Base-by-base conservation (phyloP, 2,329 filamentous ascomycete genomes). In the Fusarium caatingaense region DNA sequence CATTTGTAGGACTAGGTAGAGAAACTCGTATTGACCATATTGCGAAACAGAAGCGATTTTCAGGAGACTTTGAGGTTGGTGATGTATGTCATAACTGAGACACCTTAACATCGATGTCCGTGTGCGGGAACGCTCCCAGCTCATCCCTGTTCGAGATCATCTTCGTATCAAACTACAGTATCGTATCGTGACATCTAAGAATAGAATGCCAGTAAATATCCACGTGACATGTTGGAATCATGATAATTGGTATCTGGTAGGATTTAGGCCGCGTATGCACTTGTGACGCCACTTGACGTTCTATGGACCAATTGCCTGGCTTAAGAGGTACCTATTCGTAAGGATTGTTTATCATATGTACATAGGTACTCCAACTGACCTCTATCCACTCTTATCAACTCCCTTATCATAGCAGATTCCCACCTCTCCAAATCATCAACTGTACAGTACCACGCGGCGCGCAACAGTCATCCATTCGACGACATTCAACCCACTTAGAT, bases 401-500 rank as follows among this genome's bases (percentile, higher is more conserved):
- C n/a, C 30, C 64, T 67, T 69, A 68, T 71, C 64, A 41, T 20
- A 54, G 34, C 18, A 37, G 34, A 37, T 37, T 11, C 32, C 32
- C 32, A 34, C 32, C 34, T 37, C 34, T 18, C 18, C 34, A 37
- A n/a, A 60, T 45, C 56, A 45, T 56, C 67, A 59, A 27, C 25
- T 53, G 40, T 48, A 54, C 34, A 37, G 34, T 37, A 37, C 64
- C 47, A 20, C 20, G 50, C 55, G 56, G 48, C 57, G 57, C 66
- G 60, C 56, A 57, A 54, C 55, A 62, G 69, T 71, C 57, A 72
- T 71, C 55, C 50, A 73, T 70, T 63, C 34, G 34, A 37, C 59
- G 62, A 66, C 54, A 53, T 60, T 44, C 58, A 61, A 60, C 55
- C 65, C 56, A 56, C 65, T 49, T 60, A 46, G 25, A 71, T 41